Evolutionary conservation across 352 stramenopile species (phyloP).

Genomic region (Globisporangium takayamanum): DNA sequence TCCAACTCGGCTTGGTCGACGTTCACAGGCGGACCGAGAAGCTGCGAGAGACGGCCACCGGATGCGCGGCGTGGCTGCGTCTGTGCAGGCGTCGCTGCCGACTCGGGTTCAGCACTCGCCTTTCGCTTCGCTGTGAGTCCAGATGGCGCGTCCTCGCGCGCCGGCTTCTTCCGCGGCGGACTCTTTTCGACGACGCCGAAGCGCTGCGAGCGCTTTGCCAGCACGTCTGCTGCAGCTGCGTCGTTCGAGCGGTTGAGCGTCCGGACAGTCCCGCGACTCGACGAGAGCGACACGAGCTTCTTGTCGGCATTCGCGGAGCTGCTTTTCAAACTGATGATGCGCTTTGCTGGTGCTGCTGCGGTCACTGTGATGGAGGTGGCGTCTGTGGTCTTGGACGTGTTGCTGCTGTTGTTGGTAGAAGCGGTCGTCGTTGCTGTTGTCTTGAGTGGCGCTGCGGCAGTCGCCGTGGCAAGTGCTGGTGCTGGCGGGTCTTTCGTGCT

Average conservation of each 20-base stretch:
- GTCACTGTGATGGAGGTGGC: conserved; percentile 5
- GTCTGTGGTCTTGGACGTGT: neutral
- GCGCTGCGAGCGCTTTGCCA: conserved; percentile 68
- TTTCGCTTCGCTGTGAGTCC: conserved; percentile 12
- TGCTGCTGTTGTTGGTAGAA: too few relatives aligned
- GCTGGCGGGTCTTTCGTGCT: conserved; percentile 8
- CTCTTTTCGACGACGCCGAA: conserved; percentile 54
- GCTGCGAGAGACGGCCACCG: conserved; percentile 30
- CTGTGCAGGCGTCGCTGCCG: conserved; percentile 2
- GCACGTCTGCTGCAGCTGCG: conserved; percentile 42
- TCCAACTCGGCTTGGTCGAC: conserved; percentile 74
- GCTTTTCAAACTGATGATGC: conserved; percentile 59
- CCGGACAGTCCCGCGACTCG: conserved; percentile 43
- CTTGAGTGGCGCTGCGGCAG: conserved; percentile 1
- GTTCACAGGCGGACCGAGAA: conserved; percentile 70
- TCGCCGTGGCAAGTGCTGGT: conserved; percentile 5
- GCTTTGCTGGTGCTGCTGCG: conserved; percentile 24
- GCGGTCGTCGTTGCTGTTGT: conserved; percentile 9
- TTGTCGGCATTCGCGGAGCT: conserved; percentile 24
- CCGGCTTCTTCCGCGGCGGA: conserved; percentile 16
- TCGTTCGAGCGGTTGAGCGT: conserved; percentile 31
- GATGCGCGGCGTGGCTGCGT: conserved; percentile 6
- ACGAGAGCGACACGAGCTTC: conserved; percentile 43
- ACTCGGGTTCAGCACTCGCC: conserved; percentile 12
- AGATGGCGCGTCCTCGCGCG: conserved; percentile 12